These are phyloP conservation scores for Fraxinus excelsior DNA, from an alignment of 257 asterid species.

Conservation along the genomic window DNA sequence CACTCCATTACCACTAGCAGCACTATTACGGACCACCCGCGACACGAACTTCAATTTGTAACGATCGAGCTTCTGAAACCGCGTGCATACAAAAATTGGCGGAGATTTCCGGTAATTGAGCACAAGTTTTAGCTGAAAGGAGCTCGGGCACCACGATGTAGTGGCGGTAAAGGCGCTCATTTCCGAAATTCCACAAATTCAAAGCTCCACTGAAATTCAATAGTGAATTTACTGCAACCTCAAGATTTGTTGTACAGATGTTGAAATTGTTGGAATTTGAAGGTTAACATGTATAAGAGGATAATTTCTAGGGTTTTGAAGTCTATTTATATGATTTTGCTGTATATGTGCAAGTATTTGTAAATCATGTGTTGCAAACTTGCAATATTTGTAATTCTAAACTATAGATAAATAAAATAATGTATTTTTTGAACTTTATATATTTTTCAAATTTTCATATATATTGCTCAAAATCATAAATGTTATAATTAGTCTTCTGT, in stretches of 20 bases:
- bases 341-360: slow-evolving; percentile 2
- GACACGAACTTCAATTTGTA: slow-evolving; percentile 39
- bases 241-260: neutral
- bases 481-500: too few relatives aligned
- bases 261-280: neutral
- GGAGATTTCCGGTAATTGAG: slow-evolving; percentile 45
- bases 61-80: slow-evolving; percentile 36
- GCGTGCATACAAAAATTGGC: neutral
- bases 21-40: slow-evolving; percentile 43
- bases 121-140: slow-evolving; percentile 86
- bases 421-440: too few relatives aligned
- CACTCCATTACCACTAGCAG: slow-evolving; percentile 40
- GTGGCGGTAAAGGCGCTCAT: slow-evolving; percentile 69
- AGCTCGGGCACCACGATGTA: slow-evolving; percentile 74
- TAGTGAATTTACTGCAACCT: slow-evolving; percentile 9
- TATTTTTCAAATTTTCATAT: too few relatives aligned
- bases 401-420: too few relatives aligned
- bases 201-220: slow-evolving; percentile 27
- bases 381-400: too few relatives aligned
- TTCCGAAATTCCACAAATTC: neutral
- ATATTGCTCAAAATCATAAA: too few relatives aligned
- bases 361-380: too few relatives aligned
- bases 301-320: slow-evolving; percentile 29
- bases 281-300: slow-evolving; percentile 11
- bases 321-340: neutral